Conservation (phyloP, 805 yeast species). For the Teunomyces pallodes region DNA sequence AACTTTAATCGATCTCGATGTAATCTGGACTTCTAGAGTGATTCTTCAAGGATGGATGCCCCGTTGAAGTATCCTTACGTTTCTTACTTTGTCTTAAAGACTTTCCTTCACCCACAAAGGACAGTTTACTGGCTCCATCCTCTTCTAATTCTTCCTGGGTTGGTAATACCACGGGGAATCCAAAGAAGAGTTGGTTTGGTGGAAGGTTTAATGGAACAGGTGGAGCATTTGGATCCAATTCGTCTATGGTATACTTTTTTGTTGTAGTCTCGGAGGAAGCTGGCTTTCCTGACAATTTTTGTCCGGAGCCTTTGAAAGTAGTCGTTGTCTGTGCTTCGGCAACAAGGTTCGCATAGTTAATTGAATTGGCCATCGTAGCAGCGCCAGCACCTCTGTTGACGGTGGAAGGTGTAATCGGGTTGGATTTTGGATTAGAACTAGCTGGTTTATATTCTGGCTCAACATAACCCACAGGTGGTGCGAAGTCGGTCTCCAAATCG, state of each 20-base stretch:
- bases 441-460: conserved; percentile 71
- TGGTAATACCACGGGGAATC: conserved; percentile 71
- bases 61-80: conserved; percentile 54
- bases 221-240: conserved; percentile 53
- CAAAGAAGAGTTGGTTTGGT: conserved; percentile 86
- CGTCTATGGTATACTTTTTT: conserved; percentile 35
- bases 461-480: conserved; percentile 97
- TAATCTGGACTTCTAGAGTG: conserved; percentile 71
- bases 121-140: conserved; percentile 6
- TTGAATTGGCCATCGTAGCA: conserved; percentile 76
- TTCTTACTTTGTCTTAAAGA: conserved; percentile 69
- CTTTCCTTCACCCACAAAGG: conserved; percentile 70
- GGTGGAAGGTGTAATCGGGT: conserved; percentile 33
- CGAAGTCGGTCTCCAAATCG: conserved; percentile 94
- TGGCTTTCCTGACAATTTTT: conserved; percentile 65
- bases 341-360: conserved; percentile 61
- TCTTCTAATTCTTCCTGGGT: conserved; percentile 20
- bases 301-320: conserved; percentile 61
- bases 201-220: conserved; percentile 76
- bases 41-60: conserved; percentile 56
- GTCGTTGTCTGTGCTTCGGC: conserved; percentile 33
- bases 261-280: conserved; percentile 18
- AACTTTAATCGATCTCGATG: conserved; percentile 66
- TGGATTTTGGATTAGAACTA: conserved; percentile 27
- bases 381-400: conserved; percentile 42